These are phyloP conservation scores for Russula foetens DNA, from an alignment of 768 basidiomycete species.

Conservation along the genomic window DNA sequence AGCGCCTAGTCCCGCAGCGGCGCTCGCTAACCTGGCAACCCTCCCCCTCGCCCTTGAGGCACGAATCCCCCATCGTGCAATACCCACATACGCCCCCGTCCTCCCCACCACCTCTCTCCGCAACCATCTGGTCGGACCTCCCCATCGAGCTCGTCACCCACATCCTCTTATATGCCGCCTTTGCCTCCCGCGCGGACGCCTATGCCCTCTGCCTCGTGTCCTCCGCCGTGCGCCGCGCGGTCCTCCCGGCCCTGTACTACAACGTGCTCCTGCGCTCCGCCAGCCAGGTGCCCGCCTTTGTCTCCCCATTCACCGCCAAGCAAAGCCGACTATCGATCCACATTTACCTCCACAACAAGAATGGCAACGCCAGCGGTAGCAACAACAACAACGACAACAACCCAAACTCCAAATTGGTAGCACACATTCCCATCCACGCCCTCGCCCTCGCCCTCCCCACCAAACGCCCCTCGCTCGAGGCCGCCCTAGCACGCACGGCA, in stretches of 20 bases:
- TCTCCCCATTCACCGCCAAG: constrained; percentile 17
- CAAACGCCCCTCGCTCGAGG: constrained; percentile 18
- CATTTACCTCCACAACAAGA: not conserved
- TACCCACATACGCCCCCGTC: not conserved
- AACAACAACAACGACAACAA: too few relatives aligned
- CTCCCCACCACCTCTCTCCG: not conserved
- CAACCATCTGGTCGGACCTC: constrained; percentile 11
- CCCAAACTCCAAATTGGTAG: constrained; percentile 1
- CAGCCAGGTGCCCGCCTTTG: constrained; percentile 15
- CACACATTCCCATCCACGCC: constrained; percentile 9
- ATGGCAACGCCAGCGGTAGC: not conserved
- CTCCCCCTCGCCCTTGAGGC: constrained; percentile 9
- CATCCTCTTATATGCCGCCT: constrained; percentile 15
- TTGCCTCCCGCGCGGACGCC: constrained; percentile 14
- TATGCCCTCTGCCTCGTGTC: constrained; percentile 19
- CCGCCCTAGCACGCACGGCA: constrained; percentile 7
- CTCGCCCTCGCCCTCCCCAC: constrained; percentile 19
- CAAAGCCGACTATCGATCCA: not conserved
- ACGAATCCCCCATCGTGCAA: not conserved
- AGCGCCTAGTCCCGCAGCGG: not conserved
- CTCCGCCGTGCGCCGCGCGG: constrained; percentile 18
- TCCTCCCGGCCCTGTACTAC: constrained; percentile 18
- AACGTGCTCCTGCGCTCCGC: constrained; percentile 19
- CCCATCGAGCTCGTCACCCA: constrained; percentile 18
- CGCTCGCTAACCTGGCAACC: constrained; percentile 16